Evolutionary conservation across 768 basidiomycete species (phyloP).

Genomic region (Psilocybe sp.): DNA sequence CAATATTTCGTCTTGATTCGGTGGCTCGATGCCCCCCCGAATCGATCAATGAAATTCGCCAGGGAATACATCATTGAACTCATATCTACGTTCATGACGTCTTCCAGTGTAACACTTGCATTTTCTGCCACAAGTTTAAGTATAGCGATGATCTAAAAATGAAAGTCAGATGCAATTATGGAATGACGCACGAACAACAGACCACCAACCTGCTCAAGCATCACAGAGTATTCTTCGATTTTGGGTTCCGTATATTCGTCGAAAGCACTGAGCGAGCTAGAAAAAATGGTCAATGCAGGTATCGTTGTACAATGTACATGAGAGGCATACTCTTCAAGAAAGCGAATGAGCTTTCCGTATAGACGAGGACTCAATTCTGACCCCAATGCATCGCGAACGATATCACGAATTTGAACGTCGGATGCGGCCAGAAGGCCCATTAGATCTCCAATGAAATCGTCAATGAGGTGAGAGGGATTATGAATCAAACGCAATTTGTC

Average conservation of each 20-base stretch:
- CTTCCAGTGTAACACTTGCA: constrained; percentile 52
- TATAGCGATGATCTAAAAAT: constrained; percentile 65
- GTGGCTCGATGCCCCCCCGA: constrained; percentile 45
- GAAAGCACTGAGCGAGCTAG: constrained; percentile 5
- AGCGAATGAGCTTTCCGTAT: constrained; percentile 63
- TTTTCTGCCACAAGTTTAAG: constrained; percentile 80
- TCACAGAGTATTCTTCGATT: constrained; percentile 40
- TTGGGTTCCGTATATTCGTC: constrained; percentile 37
- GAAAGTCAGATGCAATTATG: neutral
- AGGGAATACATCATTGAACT: constrained; percentile 56
- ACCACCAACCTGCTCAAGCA: constrained; percentile 68
- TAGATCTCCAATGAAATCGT: constrained; percentile 63
- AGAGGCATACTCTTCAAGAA: constrained; percentile 67
- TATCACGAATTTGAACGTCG: constrained; percentile 67
- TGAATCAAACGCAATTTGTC: constrained; percentile 67
- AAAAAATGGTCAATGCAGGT: constrained; percentile 2
- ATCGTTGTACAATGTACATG: neutral
- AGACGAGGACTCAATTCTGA: constrained; percentile 71
- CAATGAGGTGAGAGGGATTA: constrained; percentile 56
- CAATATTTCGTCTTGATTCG: constrained; percentile 79
- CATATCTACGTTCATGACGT: constrained; percentile 62
- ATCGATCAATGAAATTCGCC: constrained; percentile 63
- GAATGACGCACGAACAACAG: neutral
- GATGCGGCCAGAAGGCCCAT: constrained; percentile 69
- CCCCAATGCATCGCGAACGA: constrained; percentile 78